Evolutionary conservation across 345 rosid genomes (phyloP).

Genomic region (Populus alba): DNA sequence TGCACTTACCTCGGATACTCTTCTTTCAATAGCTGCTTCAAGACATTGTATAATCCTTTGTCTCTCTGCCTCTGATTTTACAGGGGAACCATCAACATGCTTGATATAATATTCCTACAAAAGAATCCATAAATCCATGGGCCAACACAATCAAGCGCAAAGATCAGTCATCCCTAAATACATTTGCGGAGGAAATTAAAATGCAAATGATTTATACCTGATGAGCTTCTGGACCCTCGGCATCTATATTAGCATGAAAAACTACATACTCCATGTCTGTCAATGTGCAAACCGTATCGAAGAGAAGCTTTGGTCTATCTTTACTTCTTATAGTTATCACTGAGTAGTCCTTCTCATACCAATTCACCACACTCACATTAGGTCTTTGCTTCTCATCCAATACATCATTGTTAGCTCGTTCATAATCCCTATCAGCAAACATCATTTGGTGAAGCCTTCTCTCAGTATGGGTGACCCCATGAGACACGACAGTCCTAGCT

Average conservation of each 20-base stretch:
- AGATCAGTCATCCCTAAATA: not conserved
- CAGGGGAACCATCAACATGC: slow-evolving; percentile 87
- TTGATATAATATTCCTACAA: slow-evolving; percentile 79
- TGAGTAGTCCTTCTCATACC: slow-evolving; percentile 78
- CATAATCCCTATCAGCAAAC: slow-evolving; percentile 95
- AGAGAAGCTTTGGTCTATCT: slow-evolving; percentile 92
- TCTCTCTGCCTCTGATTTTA: slow-evolving; percentile 77
- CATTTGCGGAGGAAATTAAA: not conserved
- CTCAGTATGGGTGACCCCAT: slow-evolving; percentile 61
- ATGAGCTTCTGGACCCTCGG: slow-evolving; percentile 65
- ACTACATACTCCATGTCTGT: slow-evolving; percentile 97
- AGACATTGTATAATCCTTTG: slow-evolving; percentile 82
- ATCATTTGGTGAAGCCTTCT: slow-evolving; percentile 98
- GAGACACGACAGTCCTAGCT: slow-evolving; percentile 71
- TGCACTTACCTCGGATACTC: slow-evolving; percentile 77
- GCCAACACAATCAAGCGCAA: not conserved
- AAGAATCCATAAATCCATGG: not conserved
- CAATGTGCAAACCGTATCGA: slow-evolving; percentile 80
- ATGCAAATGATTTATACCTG: slow-evolving; percentile 46
- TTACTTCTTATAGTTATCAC: slow-evolving; percentile 74
- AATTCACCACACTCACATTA: slow-evolving; percentile 72
- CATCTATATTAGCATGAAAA: slow-evolving; percentile 79
- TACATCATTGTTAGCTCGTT: slow-evolving; percentile 40
- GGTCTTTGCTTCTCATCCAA: slow-evolving; percentile 65
- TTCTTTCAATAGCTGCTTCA: slow-evolving; percentile 88